A percentile compares a stretch with the other conserved stretches of the same genome.
phyloP scores from a whole-genome alignment of 306 rosid genomes.

The Cotoneaster glaucophyllus region DNA sequence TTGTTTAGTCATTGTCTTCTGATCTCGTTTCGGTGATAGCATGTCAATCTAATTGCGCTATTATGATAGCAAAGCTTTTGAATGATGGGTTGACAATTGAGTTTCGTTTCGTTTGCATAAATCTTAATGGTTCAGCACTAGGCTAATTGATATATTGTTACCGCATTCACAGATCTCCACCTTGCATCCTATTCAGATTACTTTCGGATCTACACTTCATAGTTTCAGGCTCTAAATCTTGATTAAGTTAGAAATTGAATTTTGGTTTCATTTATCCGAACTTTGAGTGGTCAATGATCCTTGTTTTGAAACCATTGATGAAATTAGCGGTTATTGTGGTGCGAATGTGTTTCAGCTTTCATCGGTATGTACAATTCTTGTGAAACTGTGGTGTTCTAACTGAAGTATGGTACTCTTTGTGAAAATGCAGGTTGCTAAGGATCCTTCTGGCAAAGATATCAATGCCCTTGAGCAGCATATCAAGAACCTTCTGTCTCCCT shows the following conservation, averaged over 20 bases:
- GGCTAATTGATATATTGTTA: not conserved
- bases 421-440: slow-evolving; percentile 63
- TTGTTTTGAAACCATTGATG: not conserved
- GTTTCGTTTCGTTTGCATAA: not conserved
- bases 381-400: not conserved
- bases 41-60: not conserved
- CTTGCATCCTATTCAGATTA: not conserved
- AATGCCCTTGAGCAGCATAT: slow-evolving; percentile 76
- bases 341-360: not conserved
- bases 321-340: not conserved
- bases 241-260: not conserved
- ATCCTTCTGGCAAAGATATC: slow-evolving; percentile 68
- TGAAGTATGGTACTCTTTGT: not conserved
- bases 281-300: not conserved
- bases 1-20: not conserved
- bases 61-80: not conserved
- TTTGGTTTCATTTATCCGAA: not conserved
- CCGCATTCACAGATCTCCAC: not conserved
- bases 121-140: not conserved
- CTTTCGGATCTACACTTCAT: not conserved
- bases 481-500: slow-evolving; percentile 62
- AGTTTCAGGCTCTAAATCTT: not conserved
- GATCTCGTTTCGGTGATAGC: not conserved
- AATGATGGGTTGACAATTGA: not conserved
- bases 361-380: not conserved